These are phyloP conservation scores for Mucor sp. DNA, from an alignment of 371 early-diverging fungal genomes.

Conservation along the genomic window DNA sequence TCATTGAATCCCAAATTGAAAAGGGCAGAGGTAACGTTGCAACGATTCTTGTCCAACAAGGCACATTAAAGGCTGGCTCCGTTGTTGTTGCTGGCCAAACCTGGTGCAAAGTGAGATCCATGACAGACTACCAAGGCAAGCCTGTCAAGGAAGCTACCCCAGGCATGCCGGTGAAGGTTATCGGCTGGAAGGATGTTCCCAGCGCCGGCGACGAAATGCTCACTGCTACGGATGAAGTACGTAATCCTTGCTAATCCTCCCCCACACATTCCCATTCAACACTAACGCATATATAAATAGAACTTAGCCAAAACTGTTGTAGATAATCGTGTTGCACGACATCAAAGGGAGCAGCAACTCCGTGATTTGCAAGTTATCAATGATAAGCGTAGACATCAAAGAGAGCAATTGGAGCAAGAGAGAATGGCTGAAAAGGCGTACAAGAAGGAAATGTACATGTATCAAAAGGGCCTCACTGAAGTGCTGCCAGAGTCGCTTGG, in stretches of 20 bases:
- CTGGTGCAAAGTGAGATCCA: constrained; percentile 87
- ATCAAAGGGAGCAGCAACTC: constrained; percentile 62
- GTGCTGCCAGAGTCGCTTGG: constrained; percentile 55
- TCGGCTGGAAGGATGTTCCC: constrained; percentile 94
- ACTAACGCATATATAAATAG: constrained; percentile 39
- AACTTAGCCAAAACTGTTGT: constrained; percentile 80
- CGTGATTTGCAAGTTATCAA: constrained; percentile 78
- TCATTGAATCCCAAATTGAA: constrained; percentile 88
- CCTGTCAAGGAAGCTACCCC: constrained; percentile 80
- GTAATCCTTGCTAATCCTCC: not conserved
- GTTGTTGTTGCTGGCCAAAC: constrained; percentile 83
- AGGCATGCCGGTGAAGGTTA: constrained; percentile 85
- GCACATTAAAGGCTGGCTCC: constrained; percentile 78
- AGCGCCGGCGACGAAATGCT: constrained; percentile 88
- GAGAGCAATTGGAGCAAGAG: constrained; percentile 65
- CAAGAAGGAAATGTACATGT: constrained; percentile 69
- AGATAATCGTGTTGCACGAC: constrained; percentile 63
- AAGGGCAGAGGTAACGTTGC: constrained; percentile 88
- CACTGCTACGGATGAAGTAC: constrained; percentile 71
- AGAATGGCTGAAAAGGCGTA: constrained; percentile 60
- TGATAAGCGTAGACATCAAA: constrained; percentile 64
- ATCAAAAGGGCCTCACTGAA: constrained; percentile 66
- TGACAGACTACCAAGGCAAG: constrained; percentile 80
- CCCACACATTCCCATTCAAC: not conserved
- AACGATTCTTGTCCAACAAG: constrained; percentile 84